Evolutionary conservation across 768 basidiomycete genomes (phyloP).

Genomic region (Russula lepida): DNA sequence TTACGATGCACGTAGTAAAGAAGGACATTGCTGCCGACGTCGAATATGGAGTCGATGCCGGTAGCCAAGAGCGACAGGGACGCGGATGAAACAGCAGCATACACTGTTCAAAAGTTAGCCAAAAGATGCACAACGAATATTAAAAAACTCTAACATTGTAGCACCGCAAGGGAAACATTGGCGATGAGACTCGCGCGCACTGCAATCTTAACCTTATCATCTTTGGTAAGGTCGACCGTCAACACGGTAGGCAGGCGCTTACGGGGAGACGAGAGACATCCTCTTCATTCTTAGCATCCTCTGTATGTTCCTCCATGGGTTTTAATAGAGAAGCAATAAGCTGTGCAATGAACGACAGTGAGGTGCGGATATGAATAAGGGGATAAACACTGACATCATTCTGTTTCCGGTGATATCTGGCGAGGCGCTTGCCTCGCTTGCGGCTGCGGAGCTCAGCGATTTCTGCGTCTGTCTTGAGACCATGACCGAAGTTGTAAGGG

Average conservation of each 20-base stretch:
- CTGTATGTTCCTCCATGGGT: constrained; percentile 82
- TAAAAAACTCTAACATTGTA: constrained; percentile 48
- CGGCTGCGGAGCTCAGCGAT: constrained; percentile 52
- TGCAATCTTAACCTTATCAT: constrained; percentile 72
- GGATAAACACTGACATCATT: constrained; percentile 47
- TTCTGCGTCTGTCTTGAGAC: constrained; percentile 52
- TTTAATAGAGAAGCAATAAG: constrained; percentile 84
- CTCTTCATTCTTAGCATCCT: constrained; percentile 67
- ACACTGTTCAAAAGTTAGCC: constrained; percentile 44
- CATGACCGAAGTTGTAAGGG: constrained; percentile 58
- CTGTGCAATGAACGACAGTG: constrained; percentile 32
- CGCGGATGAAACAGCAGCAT: constrained; percentile 78
- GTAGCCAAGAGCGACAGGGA: constrained; percentile 87
- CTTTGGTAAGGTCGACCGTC: neutral
- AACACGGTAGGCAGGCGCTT: constrained; percentile 23
- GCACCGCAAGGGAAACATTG: constrained; percentile 62
- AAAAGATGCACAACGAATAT: neutral
- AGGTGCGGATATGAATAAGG: neutral
- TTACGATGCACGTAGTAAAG: constrained; percentile 73
- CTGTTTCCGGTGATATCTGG: constrained; percentile 58
- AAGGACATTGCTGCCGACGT: constrained; percentile 77
- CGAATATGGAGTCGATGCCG: constrained; percentile 80
- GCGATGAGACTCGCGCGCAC: constrained; percentile 73
- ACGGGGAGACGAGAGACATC: constrained; percentile 60
- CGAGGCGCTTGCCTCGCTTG: constrained; percentile 54